Evolutionary conservation across 2,329 filamentous ascomycete species (phyloP), one percentile per base, ranked within the genome.

Genomic region (Fusarium proliferatum): DNA sequence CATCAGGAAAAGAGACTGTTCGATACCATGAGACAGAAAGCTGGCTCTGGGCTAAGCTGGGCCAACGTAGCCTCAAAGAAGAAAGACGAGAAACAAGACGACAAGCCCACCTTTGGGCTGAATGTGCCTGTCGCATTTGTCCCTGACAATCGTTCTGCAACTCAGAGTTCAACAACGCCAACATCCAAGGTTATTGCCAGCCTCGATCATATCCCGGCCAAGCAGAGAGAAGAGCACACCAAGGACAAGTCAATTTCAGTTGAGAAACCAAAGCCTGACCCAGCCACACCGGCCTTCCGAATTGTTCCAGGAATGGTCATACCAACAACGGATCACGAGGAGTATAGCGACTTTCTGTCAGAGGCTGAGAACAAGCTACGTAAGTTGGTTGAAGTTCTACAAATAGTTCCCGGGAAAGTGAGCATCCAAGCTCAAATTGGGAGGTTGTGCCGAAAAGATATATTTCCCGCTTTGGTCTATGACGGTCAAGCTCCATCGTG

Each of bases 371-470:
- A 9, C 15, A 53, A 63, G 60, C 41, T 72, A 10, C 63, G 55
- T 11, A 53, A 70, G 3, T 36, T 79, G 23, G 48, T 77, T 5
- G 57, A 61, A 11, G 36, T 78, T 11, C 49, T 81, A 21, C 71
- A 75, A 52, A 41, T 74, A 12, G 67, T 66, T 1, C 77, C 80
- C 11, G 80, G 80, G 3, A 56, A 61, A 12, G 41, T 80, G 19
- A 70, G 64, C 10, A 46, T 81, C 13, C 68, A 76, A 43, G 63
- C 78, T 36, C 70, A 70, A 19, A 78, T 82, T 49, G 80, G 80
- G 3, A 78, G 80, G 6, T 63, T 81, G 13, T 81, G 78, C 53
- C 42, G 80, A 39, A 78, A 74, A 33, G 64, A 79, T 13, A 30
- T 73, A 17, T 56, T 42, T 9, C 66, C 63, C 19, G 60, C 65